These are phyloP conservation scores for Dysphania ambrosioides DNA, from an alignment of 148 eudicot species.

Conservation along the genomic window DNA sequence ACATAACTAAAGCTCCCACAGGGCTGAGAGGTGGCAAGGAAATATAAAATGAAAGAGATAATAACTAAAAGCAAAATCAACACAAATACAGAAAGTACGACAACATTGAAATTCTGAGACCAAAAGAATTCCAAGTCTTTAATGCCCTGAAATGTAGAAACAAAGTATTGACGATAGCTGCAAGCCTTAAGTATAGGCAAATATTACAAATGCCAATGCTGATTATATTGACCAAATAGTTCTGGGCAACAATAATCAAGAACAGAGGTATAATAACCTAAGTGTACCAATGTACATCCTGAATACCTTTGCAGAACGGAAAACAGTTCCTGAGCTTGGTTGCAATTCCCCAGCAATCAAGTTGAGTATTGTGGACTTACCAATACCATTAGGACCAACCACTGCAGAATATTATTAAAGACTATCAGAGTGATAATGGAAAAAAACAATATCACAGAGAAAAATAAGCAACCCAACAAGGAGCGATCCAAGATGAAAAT, in stretches of 20 bases:
- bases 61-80: not conserved
- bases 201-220: not conserved
- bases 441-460: not conserved
- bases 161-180: not conserved
- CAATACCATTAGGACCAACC: conserved; percentile 99
- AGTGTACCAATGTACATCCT: not conserved
- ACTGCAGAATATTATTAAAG: conserved; percentile 45
- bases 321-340: conserved; percentile 97
- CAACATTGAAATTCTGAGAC: not conserved
- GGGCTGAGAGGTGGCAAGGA: not conserved
- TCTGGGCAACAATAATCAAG: not conserved
- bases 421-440: no score
- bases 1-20: not conserved
- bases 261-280: not conserved
- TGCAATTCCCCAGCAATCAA: conserved; percentile 94
- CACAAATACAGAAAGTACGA: not conserved
- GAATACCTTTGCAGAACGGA: conserved; percentile 92
- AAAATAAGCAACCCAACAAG: conserved; percentile 6
- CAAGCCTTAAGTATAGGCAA: not conserved
- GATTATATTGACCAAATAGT: not conserved
- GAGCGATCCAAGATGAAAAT: conserved; percentile 14
- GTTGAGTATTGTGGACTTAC: conserved; percentile 96
- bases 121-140: not conserved
- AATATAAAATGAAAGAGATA: not conserved
- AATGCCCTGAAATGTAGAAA: not conserved